Base-by-base conservation (phyloP, 768 basidiomycete genomes). In the Dioszegia hungarica region DNA sequence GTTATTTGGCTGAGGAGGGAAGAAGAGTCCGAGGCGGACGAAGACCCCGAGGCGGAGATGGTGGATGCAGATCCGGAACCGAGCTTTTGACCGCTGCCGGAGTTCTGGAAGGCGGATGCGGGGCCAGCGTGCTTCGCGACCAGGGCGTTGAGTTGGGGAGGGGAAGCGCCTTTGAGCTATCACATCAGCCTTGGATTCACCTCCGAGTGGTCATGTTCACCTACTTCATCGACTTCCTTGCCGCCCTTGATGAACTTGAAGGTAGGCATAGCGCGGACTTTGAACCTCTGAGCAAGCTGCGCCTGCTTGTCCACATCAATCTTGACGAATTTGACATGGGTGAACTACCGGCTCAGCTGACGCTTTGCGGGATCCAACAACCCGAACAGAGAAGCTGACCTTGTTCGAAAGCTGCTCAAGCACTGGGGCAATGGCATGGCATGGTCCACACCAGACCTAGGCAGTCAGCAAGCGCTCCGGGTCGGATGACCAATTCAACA, bases 161-260 rank as follows among this genome's bases (percentile, higher is more conserved):
- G 69, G 34, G 69, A 68, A 2, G 76, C 76, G 1, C 76, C 76
- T 48, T 64, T 67, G 41, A 77, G 64, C 76, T 77, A 53, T 1
- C 29, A 4, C 43, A 17, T 61, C 38, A 58, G 57, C 37, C 22
- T 1, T 8, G 48, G 14, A 24, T 19, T 34, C 28, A 40, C 28
- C 14, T 29, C 3, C 3, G 29, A 11, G n/a, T 5, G 2, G 2
- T 43, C 9, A 14, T 2, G 1, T 9, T 12, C 12, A 56, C 61
- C 54, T 25, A 75, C 74, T 70, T 77, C 76, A 25, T 64, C 74
- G 20, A 77, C 63, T 58, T 75, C 70, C 28, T 65, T 38, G 5
- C 74, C 74, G 14, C 66, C 72, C 56, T 74, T 75, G 49, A 75
- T 37, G 55, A 75, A 75, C 52, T 74, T 70, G 64, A 77, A 77